Conservation (phyloP, 768 basidiomycete species). For the Termitomyces sp. region DNA sequence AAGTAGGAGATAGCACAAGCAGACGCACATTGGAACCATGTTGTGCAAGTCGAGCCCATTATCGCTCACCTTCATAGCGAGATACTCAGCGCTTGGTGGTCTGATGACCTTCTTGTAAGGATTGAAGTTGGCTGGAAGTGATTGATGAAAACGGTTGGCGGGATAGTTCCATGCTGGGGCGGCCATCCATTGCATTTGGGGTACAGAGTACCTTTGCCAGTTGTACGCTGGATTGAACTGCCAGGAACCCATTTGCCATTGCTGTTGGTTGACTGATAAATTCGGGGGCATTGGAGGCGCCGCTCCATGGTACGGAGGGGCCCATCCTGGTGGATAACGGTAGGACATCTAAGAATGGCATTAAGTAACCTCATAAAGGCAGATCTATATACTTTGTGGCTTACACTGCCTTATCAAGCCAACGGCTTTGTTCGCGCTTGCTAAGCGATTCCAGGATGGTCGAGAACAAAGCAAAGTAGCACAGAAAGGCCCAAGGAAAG, state of each 20-base stretch:
- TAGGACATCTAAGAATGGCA: constrained; percentile 1
- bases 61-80: constrained; percentile 52
- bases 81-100: constrained; percentile 64
- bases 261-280: constrained; percentile 38
- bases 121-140: constrained; percentile 35
- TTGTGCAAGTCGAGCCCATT: constrained; percentile 67
- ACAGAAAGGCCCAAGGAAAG: background rate
- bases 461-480: background rate
- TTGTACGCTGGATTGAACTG: constrained; percentile 46
- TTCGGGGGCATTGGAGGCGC: constrained; percentile 61
- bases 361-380: background rate
- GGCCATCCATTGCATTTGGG: constrained; percentile 36
- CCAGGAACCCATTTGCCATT: constrained; percentile 57
- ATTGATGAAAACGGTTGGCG: constrained; percentile 19
- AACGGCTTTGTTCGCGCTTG: background rate
- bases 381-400: background rate
- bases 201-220: constrained; percentile 24
- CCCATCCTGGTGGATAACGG: constrained; percentile 19
- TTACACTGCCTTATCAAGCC: constrained; percentile 8
- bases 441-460: background rate
- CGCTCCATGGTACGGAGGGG: constrained; percentile 42
- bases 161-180: constrained; percentile 36
- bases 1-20: background rate
- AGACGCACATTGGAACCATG: constrained; percentile 63
- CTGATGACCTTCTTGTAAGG: constrained; percentile 67